These are phyloP conservation scores for Microdochium nivale DNA, from an alignment of 2,329 filamentous ascomycete species.

Conservation along the genomic window DNA sequence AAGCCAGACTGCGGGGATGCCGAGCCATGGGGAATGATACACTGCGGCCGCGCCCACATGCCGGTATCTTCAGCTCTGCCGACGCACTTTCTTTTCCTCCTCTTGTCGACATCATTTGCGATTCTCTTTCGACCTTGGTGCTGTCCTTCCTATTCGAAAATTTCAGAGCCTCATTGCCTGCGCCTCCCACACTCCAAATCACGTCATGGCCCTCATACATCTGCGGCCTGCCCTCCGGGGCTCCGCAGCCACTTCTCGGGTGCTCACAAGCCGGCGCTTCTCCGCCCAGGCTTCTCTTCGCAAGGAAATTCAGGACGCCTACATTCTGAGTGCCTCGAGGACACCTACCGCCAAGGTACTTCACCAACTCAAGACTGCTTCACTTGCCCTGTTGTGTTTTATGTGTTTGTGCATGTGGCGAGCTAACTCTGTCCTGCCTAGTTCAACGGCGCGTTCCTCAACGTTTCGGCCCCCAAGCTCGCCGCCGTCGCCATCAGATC, in stretches of 20 bases:
- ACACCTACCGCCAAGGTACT: constrained; percentile 82
- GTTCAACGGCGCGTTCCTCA: constrained; percentile 91
- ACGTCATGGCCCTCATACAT: constrained; percentile 14
- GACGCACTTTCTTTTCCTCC: too few relatives aligned
- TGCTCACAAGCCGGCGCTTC: constrained; percentile 31
- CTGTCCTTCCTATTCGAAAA: too few relatives aligned
- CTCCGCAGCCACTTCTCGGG: constrained; percentile 10
- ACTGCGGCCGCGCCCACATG: too few relatives aligned
- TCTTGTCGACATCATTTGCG: too few relatives aligned
- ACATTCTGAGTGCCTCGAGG: constrained; percentile 83
- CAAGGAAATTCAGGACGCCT: constrained; percentile 78
- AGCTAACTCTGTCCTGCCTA: constrained; percentile 25
- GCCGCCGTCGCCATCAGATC: constrained; percentile 88
- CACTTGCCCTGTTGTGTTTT: background rate
- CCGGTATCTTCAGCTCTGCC: too few relatives aligned
- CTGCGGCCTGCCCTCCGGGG: constrained; percentile 12
- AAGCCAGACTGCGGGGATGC: too few relatives aligned
- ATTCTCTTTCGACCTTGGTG: too few relatives aligned
- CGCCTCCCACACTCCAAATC: background rate
- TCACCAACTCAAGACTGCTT: background rate
- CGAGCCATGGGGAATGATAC: too few relatives aligned
- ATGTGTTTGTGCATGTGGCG: too few relatives aligned
- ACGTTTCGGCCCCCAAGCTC: constrained; percentile 76
- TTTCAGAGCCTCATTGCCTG: background rate
- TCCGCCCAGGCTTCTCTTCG: constrained; percentile 33